These are phyloP conservation scores for Melaleuca alternifolia DNA, from an alignment of 345 rosid genomes.

Conservation along the genomic window DNA sequence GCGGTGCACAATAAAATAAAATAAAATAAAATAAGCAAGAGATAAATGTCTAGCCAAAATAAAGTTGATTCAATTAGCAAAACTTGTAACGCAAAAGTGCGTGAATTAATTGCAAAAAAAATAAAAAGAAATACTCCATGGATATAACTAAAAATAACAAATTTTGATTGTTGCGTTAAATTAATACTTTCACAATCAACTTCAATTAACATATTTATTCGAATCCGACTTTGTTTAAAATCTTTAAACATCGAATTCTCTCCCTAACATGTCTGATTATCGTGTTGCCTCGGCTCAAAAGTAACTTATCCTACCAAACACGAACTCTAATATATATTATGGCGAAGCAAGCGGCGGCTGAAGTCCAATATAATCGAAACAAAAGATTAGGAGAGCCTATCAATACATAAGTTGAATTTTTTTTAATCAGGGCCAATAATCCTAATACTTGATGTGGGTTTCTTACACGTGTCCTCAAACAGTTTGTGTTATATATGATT, in stretches of 20 bases:
- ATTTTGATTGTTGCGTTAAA: rapidly evolving
- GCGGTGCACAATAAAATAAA: too few species aligned
- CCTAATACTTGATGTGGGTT: background rate
- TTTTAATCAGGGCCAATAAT: background rate
- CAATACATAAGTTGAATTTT: background rate
- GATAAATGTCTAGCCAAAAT: background rate
- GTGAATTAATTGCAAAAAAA: background rate
- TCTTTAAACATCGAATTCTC: background rate
- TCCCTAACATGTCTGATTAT: background rate
- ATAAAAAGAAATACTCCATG: background rate
- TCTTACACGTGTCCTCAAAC: background rate
- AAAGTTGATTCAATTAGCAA: rapidly evolving
- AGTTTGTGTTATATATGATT: background rate
- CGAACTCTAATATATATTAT: background rate
- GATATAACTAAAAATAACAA: rapidly evolving
- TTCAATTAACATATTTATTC: background rate
- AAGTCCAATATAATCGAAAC: rapidly evolving
- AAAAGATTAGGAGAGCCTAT: too few species aligned
- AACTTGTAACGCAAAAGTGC: rapidly evolving
- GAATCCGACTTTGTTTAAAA: too few species aligned
- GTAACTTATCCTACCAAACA: background rate
- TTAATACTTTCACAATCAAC: rapidly evolving
- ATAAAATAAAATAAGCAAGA: background rate
- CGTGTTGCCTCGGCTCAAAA: background rate
- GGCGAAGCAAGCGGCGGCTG: background rate